Conservation (phyloP, 768 basidiomycete genomes). For the Leccinum boreale region DNA sequence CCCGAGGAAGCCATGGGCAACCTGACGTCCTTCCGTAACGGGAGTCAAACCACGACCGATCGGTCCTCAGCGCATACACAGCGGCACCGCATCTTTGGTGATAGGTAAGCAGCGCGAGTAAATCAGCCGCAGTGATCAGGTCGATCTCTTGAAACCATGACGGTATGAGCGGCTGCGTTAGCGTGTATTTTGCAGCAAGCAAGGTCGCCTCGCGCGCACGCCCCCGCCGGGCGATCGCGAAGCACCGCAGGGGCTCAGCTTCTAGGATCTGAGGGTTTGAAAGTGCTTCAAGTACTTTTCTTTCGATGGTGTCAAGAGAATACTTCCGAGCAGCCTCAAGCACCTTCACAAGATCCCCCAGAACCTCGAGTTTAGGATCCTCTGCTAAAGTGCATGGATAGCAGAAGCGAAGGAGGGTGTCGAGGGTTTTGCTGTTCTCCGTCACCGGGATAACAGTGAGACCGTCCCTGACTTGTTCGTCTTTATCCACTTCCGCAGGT, state of each 20-base stretch:
- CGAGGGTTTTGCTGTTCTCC: conserved; percentile 22
- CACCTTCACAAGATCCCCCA: conserved; percentile 5
- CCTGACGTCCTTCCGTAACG: conserved; percentile 2
- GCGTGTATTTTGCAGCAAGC: conserved; percentile 29
- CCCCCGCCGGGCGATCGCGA: conserved; percentile 30
- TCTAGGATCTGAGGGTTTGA: conserved; percentile 14
- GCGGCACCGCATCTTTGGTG: conserved; percentile 13
- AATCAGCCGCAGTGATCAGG: conserved; percentile 22
- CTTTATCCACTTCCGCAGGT: conserved; percentile 4
- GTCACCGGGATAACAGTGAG: conserved; percentile 20
- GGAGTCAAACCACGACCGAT: conserved; percentile 14
- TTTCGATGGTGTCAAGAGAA: conserved; percentile 14
- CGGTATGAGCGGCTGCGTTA: conserved; percentile 22
- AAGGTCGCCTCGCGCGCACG: conserved; percentile 18
- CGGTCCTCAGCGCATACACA: background rate
- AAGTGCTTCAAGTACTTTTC: conserved; percentile 19
- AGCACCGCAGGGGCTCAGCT: conserved; percentile 26
- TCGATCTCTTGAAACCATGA: conserved; percentile 25
- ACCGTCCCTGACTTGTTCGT: conserved; percentile 13
- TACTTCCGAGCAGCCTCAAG: conserved; percentile 18
- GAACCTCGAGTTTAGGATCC: conserved; percentile 13
- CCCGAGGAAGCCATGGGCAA: background rate
- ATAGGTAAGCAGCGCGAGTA: conserved; percentile 26
- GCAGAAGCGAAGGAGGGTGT: conserved; percentile 27
- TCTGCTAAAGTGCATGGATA: conserved; percentile 23